Base-by-base conservation (phyloP, 495 filamentous ascomycete species). In the Penicillium malachiteum region DNA sequence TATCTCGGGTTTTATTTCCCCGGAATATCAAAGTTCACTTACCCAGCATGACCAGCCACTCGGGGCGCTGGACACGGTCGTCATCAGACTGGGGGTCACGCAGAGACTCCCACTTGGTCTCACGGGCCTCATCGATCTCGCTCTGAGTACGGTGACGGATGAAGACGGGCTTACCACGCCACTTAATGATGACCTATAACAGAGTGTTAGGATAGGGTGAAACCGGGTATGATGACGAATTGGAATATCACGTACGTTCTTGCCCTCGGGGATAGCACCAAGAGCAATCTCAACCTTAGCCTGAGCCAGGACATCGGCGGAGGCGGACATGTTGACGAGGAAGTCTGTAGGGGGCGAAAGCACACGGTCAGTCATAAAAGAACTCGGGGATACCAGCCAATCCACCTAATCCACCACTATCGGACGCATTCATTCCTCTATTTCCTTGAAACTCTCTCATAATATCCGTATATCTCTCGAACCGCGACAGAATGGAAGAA, bases 141-240 rank as follows among this genome's bases (percentile, higher is more conserved):
- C 80, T 81, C 63, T 80, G 71, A 60, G 95, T 99, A 62, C 95
- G 91, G 87, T 99, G 95, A 72, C 95, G 93, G 85, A 99, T 92
- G 84, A 99, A 97, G 74, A 99, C 90, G 72, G 95, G 95, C 87
- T 99, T 99, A 70, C 95, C 95, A 79, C 95, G 88, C 95, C 95
- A 99, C 83, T 99, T 99, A 83, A 99, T 93, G 76, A 97, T 95
- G 73, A 97, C 88, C 90, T 95, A 63, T 69, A 60, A 50, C 51
- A 55, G 50, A 33, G 40, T 46, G 54, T 34, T 40, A 44, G 38
- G 50, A 52, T 43, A 43, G 37, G 53, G 44, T 13, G 43, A 48
- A 16, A 12, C 16, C 16, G 32, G 38, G n/a, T 49, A 16, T 30
- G 45, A 38, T 53, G 7, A 37, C 1, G 50, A 12, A 44, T n/a